A percentile compares a stretch with the other conserved stretches of the same genome.
Evolutionary conservation across 352 stramenopile genomes (phyloP).

Genomic region (Globisporangium apiculatum): DNA sequence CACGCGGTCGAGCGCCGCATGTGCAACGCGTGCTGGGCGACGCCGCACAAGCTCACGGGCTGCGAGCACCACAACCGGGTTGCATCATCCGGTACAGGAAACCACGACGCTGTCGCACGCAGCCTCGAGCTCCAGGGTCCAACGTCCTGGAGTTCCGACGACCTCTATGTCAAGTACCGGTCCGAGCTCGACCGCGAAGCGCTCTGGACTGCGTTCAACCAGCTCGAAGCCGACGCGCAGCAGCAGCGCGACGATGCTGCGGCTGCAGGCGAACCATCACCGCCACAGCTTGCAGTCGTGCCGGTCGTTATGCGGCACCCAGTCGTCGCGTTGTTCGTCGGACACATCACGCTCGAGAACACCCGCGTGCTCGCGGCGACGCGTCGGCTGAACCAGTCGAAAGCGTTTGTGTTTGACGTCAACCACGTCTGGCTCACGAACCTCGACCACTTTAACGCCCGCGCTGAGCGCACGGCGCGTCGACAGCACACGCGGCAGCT

Average conservation of each 20-base stretch:
- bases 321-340: conserved; percentile 46
- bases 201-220: conserved; percentile 42
- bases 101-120: conserved; percentile 1
- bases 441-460: conserved; percentile 80
- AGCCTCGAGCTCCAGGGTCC: conserved; percentile 62
- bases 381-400: conserved; percentile 61
- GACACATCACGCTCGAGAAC: conserved; percentile 70
- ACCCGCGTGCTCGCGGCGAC: conserved; percentile 50
- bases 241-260: too few relatives aligned
- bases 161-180: conserved; percentile 79
- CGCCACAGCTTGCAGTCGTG: conserved; percentile 26
- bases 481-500: conserved; percentile 6
- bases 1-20: conserved; percentile 72
- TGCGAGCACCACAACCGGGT: conserved; percentile 56
- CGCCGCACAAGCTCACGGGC: conserved; percentile 44
- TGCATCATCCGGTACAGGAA: conserved; percentile 18
- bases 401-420: conserved; percentile 84
- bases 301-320: conserved; percentile 62
- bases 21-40: conserved; percentile 75
- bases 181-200: conserved; percentile 62
- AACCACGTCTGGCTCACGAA: conserved; percentile 90
- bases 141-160: conserved; percentile 70
- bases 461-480: conserved; percentile 14
- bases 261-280: conserved; percentile 10
- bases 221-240: conserved; percentile 27